Conservation (phyloP, 305 asterid genomes). For the Fraxinus floribunda region DNA sequence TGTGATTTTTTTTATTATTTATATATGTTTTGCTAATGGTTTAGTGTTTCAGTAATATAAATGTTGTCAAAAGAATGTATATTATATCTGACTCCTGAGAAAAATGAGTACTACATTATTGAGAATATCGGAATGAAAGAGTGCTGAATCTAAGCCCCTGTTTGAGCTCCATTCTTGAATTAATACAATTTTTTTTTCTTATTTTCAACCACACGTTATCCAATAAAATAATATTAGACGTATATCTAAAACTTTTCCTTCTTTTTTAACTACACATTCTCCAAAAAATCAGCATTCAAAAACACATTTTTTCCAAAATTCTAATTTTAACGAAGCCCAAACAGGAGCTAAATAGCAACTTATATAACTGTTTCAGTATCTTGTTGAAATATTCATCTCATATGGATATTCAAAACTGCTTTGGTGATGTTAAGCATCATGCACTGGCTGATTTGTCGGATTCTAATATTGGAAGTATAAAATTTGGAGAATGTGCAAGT, state of each 20-base stretch:
- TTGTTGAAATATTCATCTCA: background rate
- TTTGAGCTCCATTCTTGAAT: too few relatives aligned
- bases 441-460: background rate
- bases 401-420: background rate
- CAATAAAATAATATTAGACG: too few relatives aligned
- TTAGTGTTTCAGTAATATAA: background rate
- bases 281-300: too few relatives aligned
- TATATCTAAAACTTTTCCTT: too few relatives aligned
- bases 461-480: background rate
- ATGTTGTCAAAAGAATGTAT: background rate
- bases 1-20: background rate
- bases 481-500: background rate
- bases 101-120: background rate
- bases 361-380: background rate
- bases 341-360: background rate
- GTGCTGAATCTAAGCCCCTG: background rate
- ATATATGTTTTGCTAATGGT: background rate
- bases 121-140: background rate
- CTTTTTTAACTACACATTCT: too few relatives aligned
- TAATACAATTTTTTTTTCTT: too few relatives aligned
- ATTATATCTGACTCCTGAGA: background rate
- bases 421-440: background rate
- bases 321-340: too few relatives aligned
- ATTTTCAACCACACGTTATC: too few relatives aligned
- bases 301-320: too few relatives aligned